Evolutionary conservation across 2,329 filamentous ascomycete genomes (phyloP).

Genomic region (Nothopassalora personata): DNA sequence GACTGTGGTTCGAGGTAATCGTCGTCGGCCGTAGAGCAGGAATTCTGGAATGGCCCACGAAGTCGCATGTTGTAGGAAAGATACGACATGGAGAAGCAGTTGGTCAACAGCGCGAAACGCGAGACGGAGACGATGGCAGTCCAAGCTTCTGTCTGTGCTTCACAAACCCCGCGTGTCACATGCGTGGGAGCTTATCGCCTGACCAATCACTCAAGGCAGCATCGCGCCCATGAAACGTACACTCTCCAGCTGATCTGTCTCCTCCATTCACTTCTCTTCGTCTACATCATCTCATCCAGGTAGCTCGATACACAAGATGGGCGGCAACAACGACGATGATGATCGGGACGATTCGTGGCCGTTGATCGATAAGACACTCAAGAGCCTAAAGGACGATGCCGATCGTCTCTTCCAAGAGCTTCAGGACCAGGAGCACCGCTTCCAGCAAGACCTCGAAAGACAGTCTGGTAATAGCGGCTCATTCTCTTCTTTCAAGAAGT

Average conservation of each 20-base stretch:
- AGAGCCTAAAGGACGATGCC: slow-evolving; percentile 11
- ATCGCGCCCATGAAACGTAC: background rate
- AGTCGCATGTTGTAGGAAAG: no score
- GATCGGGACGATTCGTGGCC: slow-evolving; percentile 6
- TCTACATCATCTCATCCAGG: background rate
- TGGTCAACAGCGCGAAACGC: background rate
- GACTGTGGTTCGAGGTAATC: background rate
- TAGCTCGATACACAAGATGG: slow-evolving; percentile 7
- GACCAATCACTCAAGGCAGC: background rate
- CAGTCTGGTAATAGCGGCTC: slow-evolving; percentile 40
- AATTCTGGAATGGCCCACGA: no score
- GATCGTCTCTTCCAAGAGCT: slow-evolving; percentile 11
- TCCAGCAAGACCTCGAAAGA: background rate
- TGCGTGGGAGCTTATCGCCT: background rate
- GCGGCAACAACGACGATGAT: slow-evolving; percentile 9
- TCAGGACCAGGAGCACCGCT: slow-evolving; percentile 2
- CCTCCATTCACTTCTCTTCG: background rate
- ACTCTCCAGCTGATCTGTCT: background rate
- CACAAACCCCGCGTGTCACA: background rate
- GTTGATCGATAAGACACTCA: slow-evolving; percentile 8
- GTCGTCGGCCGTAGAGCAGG: no score
- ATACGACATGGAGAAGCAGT: background rate
- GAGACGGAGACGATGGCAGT: background rate
- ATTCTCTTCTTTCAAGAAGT: slow-evolving; percentile 57
- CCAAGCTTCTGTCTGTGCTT: background rate